Conservation (phyloP, 2,329 filamentous ascomycete genomes). For the Aspergillus vadensis region DNA sequence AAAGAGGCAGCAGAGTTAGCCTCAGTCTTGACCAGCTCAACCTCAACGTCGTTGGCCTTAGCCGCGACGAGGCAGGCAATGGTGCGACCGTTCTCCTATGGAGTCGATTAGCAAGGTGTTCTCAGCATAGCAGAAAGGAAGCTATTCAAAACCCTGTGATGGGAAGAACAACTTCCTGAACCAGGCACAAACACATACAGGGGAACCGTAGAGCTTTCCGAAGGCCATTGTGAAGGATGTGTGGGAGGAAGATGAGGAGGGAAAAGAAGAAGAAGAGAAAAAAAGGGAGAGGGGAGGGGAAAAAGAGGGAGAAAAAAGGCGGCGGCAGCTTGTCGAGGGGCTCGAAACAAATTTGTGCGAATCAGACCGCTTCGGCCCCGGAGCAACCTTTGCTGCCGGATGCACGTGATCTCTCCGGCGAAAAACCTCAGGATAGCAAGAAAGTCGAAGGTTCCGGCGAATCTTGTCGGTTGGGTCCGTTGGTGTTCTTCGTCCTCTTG, state of each 20-base stretch:
- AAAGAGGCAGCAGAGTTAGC: constrained; percentile 57
- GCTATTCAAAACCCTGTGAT: constrained; percentile 15
- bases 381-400: constrained; percentile 25
- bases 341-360: constrained; percentile 30
- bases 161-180: constrained; percentile 7
- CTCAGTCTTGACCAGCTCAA: constrained; percentile 75
- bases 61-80: constrained; percentile 87
- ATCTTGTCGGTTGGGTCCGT: neutral
- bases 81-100: constrained; percentile 84
- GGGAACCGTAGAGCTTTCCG: constrained; percentile 91
- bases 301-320: constrained; percentile 14
- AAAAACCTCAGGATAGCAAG: constrained; percentile 28
- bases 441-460: constrained; percentile 12
- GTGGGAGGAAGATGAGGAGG: constrained; percentile 18
- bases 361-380: constrained; percentile 27
- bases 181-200: constrained; percentile 58
- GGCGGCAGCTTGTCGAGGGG: constrained; percentile 12
- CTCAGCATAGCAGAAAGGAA: neutral
- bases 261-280: constrained; percentile 22
- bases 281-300: constrained; percentile 21
- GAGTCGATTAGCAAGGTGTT: constrained; percentile 19
- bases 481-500: neutral
- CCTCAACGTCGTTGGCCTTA: constrained; percentile 93
- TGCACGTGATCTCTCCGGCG: constrained; percentile 28
- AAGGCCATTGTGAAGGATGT: constrained; percentile 74